Evolutionary conservation across 257 asterid species (phyloP), one percentile per base, ranked within the genome.

Genomic region (Paraleonurus japonicus): DNA sequence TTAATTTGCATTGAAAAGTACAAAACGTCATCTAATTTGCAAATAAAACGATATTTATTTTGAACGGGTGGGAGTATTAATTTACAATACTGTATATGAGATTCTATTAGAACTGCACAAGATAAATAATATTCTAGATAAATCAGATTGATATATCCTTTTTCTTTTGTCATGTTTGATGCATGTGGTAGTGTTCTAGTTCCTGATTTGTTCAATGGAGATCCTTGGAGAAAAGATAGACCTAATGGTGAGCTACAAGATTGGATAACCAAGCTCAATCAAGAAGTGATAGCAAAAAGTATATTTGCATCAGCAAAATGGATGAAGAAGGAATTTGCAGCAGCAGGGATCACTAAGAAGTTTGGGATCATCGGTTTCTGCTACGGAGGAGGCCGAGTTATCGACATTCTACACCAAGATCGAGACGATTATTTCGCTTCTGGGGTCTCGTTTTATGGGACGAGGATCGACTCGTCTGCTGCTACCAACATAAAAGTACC

Each of bases 351-450:
- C 72, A 78, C 96, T 9, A 87, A 82, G 32, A 87, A 85, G 78
- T 83, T 92, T n/a, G 96, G 98, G 45, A 66, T 92, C 4, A 70
- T 89, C 0, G 98, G 96, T 24, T 89, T 92, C 70, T 87, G 96
- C 79, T 89, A 79, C 71, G 95, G 95, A 39, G 97, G 97, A 0
- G 92, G 93, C n/a, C 79, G 75, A 60, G 79, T 84, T 10, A 43
- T 89, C 16, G 95, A 92, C 54, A 83, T 89, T 71, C 83, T 92
- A 28, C 85, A 88, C 0, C 89, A 84, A 76, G 95, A 92, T 61
- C 37, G 85, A 54, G 89, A 70, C 20, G 70, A 69, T n/a, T 76
- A 41, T 59, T 92, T 89, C 68, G 92, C 89, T 2, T 55, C 79
- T 2, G 96, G 88, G 24, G 83, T 87, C 78, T 92, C 96, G 2